Base-by-base conservation (phyloP, 2,329 filamentous ascomycete species). In the Microsporum audouinii region DNA sequence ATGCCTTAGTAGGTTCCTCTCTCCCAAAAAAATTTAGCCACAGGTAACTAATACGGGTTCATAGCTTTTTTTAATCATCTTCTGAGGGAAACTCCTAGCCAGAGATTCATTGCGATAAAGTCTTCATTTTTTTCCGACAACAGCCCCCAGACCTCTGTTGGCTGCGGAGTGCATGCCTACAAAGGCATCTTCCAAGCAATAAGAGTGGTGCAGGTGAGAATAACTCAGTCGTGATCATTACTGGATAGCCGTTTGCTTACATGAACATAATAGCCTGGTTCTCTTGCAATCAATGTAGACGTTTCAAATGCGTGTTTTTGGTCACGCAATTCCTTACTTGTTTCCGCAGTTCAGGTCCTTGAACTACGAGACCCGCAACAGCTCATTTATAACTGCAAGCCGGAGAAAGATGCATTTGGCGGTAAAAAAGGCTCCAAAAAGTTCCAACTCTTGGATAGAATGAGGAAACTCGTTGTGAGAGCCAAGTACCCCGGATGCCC, bases 231-330 rank as follows among this genome's bases (percentile, higher is more conserved):
- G 8, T 7, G 55, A 6, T 51, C 29, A 39, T 57, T n/a, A 58
- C 47, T 36, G 27, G 12, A 58, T 2, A 39, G 58, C 64, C 70
- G 63, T 72, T 62, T 36, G 71, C 14, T 39, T 57, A 57, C 55
- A 23, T 29, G 12, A 27, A 31, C 63, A n/a, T 69, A 80, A 23
- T 69, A 81, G 69, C 80, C 82, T 36, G 81, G 83, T 31, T 84
- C 83, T 6, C 79, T 97, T 4, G 84, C 88, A 0, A 77, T 99
- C 70, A 97, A 96, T 67, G 84, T 95, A 8, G 92, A 99, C 68
- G 88, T 96, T 34, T 87, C 91, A 61, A 96, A 97, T 70, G 88
- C 89, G 0, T 88, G 88, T 10, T 99, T 99, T 76, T 97, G 89
- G 87, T 80, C 78, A 38, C 72, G 71, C 8, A 72, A 66, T n/a